Conservation (phyloP, 129 eudicot genomes). For the Ambrosia trifida region DNA sequence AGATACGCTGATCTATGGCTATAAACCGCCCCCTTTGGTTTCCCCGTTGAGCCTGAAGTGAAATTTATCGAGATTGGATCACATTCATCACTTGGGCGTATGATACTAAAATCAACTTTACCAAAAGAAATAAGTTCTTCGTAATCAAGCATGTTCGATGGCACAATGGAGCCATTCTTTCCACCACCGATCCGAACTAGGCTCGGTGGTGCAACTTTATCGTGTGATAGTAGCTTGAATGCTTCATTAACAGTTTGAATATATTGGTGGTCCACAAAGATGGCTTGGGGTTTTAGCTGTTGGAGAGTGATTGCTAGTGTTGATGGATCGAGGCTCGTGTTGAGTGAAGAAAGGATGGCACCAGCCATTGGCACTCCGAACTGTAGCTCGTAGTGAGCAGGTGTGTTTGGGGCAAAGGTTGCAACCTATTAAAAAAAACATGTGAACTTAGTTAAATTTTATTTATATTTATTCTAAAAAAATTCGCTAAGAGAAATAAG, state of each 20-base stretch:
- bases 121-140: conserved; percentile 47
- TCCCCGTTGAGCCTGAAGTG: conserved; percentile 76
- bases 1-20: conserved; percentile 74
- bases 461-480: not conserved
- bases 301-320: conserved; percentile 42
- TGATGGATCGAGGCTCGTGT: conserved; percentile 53
- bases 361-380: conserved; percentile 79
- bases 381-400: conserved; percentile 73
- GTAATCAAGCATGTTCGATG: conserved; percentile 31
- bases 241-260: conserved; percentile 33
- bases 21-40: conserved; percentile 66
- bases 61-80: conserved; percentile 65
- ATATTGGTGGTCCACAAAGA: conserved; percentile 49
- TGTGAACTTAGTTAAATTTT: not conserved
- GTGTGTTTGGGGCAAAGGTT: conserved; percentile 57
- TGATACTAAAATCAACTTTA: conserved; percentile 37
- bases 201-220: conserved; percentile 23
- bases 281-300: conserved; percentile 42
- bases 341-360: conserved; percentile 56
- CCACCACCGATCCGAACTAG: conserved; percentile 33
- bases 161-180: not conserved
- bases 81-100: conserved; percentile 47
- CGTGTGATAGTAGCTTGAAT: conserved; percentile 13
- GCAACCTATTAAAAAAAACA: conserved; percentile 46
- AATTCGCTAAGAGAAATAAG: not conserved